Conservation (phyloP, 2,329 filamentous ascomycete genomes). For the Ascomycota sp. region DNA sequence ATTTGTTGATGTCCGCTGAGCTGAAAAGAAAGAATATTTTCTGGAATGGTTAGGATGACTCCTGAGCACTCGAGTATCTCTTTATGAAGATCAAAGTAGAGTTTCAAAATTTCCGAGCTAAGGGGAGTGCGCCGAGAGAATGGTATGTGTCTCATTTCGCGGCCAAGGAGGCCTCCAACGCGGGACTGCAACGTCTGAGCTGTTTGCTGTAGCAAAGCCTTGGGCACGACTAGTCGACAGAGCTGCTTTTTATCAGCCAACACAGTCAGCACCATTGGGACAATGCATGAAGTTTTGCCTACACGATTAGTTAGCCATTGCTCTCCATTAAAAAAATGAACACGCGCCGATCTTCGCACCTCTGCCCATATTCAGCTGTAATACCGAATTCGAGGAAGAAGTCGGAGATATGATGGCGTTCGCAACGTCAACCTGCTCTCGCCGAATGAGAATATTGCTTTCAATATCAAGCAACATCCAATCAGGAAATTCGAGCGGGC, state of each 20-base stretch:
- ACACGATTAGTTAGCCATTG: slow-evolving; percentile 19
- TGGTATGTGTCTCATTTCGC: slow-evolving; percentile 30
- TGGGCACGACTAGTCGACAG: slow-evolving; percentile 31
- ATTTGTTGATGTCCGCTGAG: slow-evolving; percentile 36
- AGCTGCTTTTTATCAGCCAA: slow-evolving; percentile 24
- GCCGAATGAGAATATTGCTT: slow-evolving; percentile 35
- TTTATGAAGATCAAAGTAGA: slow-evolving; percentile 12
- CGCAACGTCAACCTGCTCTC: slow-evolving; percentile 39
- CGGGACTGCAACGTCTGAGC: slow-evolving; percentile 30
- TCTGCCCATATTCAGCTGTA: slow-evolving; percentile 48
- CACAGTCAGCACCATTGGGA: slow-evolving; percentile 25
- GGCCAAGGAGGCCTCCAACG: slow-evolving; percentile 29
- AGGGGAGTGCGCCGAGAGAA: slow-evolving; percentile 26
- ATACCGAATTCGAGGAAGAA: slow-evolving; percentile 30
- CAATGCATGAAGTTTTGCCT: slow-evolving; percentile 24
- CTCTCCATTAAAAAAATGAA: too few species aligned
- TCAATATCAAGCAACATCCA: slow-evolving; percentile 48
- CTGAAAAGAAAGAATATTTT: slow-evolving; percentile 42
- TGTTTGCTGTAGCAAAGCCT: slow-evolving; percentile 32
- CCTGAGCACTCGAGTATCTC: slow-evolving; percentile 15
- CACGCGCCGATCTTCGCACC: slow-evolving; percentile 10
- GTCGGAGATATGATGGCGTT: slow-evolving; percentile 31
- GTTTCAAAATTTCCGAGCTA: slow-evolving; percentile 10
- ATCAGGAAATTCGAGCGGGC: slow-evolving; percentile 28
- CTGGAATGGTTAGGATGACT: slow-evolving; percentile 36